Percentiles rank a stretch among this genome's conserved stretches.
phyloP scores from a whole-genome alignment of 1,139 yeast species.

The Yamadazyma trypodendri region DNA sequence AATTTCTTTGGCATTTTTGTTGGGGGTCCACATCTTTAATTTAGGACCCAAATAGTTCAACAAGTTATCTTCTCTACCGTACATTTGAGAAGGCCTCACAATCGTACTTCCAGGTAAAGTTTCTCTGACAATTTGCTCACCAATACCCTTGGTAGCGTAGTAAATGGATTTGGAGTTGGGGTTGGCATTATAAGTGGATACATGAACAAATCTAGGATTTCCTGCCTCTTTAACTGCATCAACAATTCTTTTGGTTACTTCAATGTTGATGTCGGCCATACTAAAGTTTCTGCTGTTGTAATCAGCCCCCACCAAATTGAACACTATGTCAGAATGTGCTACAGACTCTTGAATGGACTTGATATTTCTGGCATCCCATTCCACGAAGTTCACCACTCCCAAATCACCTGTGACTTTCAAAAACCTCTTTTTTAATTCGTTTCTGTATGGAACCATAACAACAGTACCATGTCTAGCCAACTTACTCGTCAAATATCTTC shows the following conservation, averaged over 20 bases:
- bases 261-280: constrained; percentile 83
- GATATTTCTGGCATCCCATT: constrained; percentile 77
- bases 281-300: constrained; percentile 75
- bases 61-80: constrained; percentile 72
- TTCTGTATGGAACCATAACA: constrained; percentile 76
- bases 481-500: constrained; percentile 69
- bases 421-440: constrained; percentile 76
- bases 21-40: constrained; percentile 60
- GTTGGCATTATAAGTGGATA: constrained; percentile 78
- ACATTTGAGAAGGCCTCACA: constrained; percentile 84
- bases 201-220: constrained; percentile 75
- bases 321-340: constrained; percentile 79
- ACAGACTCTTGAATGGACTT: constrained; percentile 77
- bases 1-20: constrained; percentile 61
- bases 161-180: constrained; percentile 66
- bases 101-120: constrained; percentile 75
- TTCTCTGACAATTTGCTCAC: constrained; percentile 69
- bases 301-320: constrained; percentile 78
- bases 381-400: constrained; percentile 84
- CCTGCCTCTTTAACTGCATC: constrained; percentile 70
- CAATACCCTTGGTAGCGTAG: constrained; percentile 79
- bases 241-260: constrained; percentile 74
- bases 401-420: constrained; percentile 83
- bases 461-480: constrained; percentile 81
- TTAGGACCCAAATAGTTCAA: constrained; percentile 62